Evolutionary conservation across 2,329 filamentous ascomycete genomes (phyloP), one percentile per base, ranked within the genome.

Genomic region (Fusarium siculi): DNA sequence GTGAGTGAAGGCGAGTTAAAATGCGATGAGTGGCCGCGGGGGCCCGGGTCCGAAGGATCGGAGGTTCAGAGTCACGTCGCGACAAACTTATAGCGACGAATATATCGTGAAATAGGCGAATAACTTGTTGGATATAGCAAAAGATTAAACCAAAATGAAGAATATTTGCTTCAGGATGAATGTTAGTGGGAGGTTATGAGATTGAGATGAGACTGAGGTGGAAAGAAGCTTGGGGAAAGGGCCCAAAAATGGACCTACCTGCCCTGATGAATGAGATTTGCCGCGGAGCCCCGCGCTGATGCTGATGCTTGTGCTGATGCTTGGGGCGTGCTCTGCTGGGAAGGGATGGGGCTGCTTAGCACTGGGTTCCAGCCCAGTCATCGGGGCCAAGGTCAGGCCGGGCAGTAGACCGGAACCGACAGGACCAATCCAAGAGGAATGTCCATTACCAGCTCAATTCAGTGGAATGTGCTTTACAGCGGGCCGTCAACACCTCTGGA

Each of bases 261-360:
- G 50, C 50, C 50, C 50, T 54, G 50, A 69, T 69, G 65, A 66
- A 76, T 69, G 74, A 77, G 75, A 76, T 76, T 76, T 77, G 69
- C 75, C 66, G 66, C 72, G 68, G 36, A 64, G 70, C 70, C 72
- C 71, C 71, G 70, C 71, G 71, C 65, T 62, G 47, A 43, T 44
- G 46, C 40, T 37, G 61, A 47, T 49, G 62, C 32, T 61, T 57
- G 39, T 53, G 44, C 56, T 55, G 21, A n/a, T 49, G 55, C 23
- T 43, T 43, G 32, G 23, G 47, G 47, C 16, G 30, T 50, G 47
- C 30, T 34, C 30, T n/a, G n/a, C 46, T 23, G 32, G 49, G 32
- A 32, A 36, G 49, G 47, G 47, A 34, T 19, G 47, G 49, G 50
- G 50, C 34, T 40, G 15, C 23, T 54, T 54, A 54, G 50, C 53